Base-by-base conservation (phyloP, 2,329 filamentous ascomycete species). In the Orbilia oligospora region DNA sequence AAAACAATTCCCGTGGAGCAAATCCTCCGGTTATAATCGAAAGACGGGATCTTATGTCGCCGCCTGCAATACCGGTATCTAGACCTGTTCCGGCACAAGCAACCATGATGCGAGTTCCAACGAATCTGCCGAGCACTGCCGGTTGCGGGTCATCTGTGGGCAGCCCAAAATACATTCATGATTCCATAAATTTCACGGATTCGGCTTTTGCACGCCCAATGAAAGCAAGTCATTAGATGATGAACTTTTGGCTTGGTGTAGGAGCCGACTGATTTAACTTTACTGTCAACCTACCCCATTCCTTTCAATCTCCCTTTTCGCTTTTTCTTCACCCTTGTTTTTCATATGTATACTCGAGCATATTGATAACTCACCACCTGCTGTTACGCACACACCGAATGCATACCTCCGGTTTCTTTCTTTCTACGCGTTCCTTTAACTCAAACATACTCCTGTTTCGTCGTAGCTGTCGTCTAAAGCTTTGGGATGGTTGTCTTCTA, bases 111-210 rank as follows among this genome's bases (percentile, higher is more conserved):
- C 46, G 56, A 22, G 36, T 16, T 5, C 49, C 58, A 5, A 38
- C 22, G 14, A 46, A 24, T 14, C 70, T 51, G 5, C 63, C 61
- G 18, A 61, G 18, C 27, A 58, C 70, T 30, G 63, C 70, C 5
- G 49, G 61, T 12, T 73, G 70, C 18, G 61, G 61, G 16, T 61
- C 58, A 27, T 49, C 48, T 2, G 6, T 48, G n/a, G 38, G 20
- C 5, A 66, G 69, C 18, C 69, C 58, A 24, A 65, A 24, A 33
- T 72, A 55, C 14, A 16, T 10, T 8, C 38, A 33, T 12, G 69
- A 66, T 2, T 5, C 18, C 10, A 12, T 16, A 3, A 12, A 41
- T 5, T 44, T 24, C 22, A 20, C 18, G 5, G 36, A 44, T 10
- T 5, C 36, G 6, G 1, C 2, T 6, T 44, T 61, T 20, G 5